Conservation (phyloP, 768 basidiomycete species). For the Phanerodontia chrysosporium region DNA sequence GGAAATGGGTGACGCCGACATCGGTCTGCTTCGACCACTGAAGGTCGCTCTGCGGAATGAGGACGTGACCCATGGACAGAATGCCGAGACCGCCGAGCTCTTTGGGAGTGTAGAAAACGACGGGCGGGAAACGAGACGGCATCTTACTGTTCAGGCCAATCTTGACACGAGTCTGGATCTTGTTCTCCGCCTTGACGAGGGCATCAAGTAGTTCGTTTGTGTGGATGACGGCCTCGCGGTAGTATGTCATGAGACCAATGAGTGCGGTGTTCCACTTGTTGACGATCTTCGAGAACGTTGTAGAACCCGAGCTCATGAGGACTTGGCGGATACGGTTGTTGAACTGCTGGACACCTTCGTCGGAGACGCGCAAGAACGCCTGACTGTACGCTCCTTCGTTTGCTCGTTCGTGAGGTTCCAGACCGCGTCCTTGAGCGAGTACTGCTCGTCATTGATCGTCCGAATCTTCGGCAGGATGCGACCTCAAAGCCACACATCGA, state of each 20-base stretch:
- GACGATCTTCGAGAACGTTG: slow-evolving; percentile 98
- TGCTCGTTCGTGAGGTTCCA: slow-evolving; percentile 98
- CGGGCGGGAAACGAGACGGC: slow-evolving; percentile 98
- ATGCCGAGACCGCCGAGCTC: slow-evolving; percentile 97
- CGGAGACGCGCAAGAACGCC: slow-evolving; percentile 95
- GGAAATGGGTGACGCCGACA: slow-evolving; percentile 96
- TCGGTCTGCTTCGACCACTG: slow-evolving; percentile 99
- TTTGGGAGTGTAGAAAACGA: slow-evolving; percentile 96
- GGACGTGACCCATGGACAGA: slow-evolving; percentile 98
- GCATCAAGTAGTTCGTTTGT: slow-evolving; percentile 95
- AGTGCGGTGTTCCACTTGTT: slow-evolving; percentile 97
- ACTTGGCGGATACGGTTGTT: slow-evolving; percentile 97
- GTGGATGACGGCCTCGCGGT: slow-evolving; percentile 95
- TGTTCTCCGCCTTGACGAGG: slow-evolving; percentile 98
- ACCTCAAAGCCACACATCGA: slow-evolving; percentile 99
- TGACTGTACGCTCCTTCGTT: slow-evolving; percentile 95
- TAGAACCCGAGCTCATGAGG: slow-evolving; percentile 97
- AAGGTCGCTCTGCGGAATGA: slow-evolving; percentile 96
- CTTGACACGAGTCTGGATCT: slow-evolving; percentile 99
- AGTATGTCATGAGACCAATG: slow-evolving; percentile 96
- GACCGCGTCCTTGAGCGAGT: slow-evolving; percentile 92
- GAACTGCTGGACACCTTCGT: slow-evolving; percentile 95
- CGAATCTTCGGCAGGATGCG: slow-evolving; percentile 96
- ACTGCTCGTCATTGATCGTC: slow-evolving; percentile 94
- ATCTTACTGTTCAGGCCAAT: slow-evolving; percentile 99